Conservation (phyloP, 1,284 basidiomycete species). For the Tylopilus microsporus region DNA sequence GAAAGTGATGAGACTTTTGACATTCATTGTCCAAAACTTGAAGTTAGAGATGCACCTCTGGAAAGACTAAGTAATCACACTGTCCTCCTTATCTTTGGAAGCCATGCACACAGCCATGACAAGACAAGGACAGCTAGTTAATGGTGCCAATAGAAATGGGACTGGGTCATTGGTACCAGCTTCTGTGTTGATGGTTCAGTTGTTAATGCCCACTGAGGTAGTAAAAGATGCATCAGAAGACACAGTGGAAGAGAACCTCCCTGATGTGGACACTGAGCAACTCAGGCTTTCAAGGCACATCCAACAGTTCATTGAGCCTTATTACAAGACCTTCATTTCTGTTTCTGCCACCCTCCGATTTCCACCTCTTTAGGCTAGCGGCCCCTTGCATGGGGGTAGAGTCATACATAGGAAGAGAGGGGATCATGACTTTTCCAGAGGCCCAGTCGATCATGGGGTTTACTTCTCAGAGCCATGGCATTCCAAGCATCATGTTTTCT, state of each 20-base stretch:
- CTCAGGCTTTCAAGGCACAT: slow-evolving; percentile 66
- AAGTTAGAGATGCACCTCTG: slow-evolving; percentile 93
- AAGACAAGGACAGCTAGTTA: slow-evolving; percentile 17
- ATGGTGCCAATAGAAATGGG: slow-evolving; percentile 12
- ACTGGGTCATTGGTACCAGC: slow-evolving; percentile 24
- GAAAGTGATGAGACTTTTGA: slow-evolving; percentile 86
- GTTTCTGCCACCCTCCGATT: slow-evolving; percentile 87
- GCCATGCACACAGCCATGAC: slow-evolving; percentile 50
- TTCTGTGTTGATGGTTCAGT: slow-evolving; percentile 30
- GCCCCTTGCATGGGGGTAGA: too few species aligned
- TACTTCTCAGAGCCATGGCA: too few species aligned
- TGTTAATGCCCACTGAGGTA: slow-evolving; percentile 25
- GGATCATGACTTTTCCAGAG: too few species aligned
- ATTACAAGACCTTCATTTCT: slow-evolving; percentile 80
- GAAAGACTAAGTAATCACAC: slow-evolving; percentile 86
- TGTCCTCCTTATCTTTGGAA: slow-evolving; percentile 62
- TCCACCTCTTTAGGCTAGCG: slow-evolving; percentile 80
- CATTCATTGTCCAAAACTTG: slow-evolving; percentile 86
- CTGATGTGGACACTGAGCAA: slow-evolving; percentile 65
- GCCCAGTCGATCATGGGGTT: too few species aligned
- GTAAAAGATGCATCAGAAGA: slow-evolving; percentile 22
- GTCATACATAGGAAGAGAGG: too few species aligned
- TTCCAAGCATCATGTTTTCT: too few species aligned
- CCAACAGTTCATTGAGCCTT: slow-evolving; percentile 75
- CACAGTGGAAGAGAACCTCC: slow-evolving; percentile 49